These are phyloP conservation scores for Zychaea mexicana DNA, from an alignment of 371 early-diverging fungal species.

Conservation along the genomic window DNA sequence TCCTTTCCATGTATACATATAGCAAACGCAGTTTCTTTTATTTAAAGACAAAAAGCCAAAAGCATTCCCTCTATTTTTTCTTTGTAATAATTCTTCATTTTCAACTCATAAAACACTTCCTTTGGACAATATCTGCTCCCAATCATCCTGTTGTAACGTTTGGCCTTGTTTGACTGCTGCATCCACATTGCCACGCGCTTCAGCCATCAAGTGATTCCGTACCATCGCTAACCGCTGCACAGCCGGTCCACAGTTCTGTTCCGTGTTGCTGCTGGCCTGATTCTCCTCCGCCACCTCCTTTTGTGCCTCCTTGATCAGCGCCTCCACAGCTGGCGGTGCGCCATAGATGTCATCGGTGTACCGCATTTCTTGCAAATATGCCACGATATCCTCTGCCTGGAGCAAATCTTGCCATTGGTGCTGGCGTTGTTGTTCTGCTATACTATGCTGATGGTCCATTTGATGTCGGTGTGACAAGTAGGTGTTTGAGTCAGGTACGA, in stretches of 20 bases:
- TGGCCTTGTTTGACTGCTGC: conserved; percentile 29
- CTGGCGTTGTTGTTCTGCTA: conserved; percentile 26
- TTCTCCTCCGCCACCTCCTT: conserved; percentile 23
- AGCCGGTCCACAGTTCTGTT: conserved; percentile 8
- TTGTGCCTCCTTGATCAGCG: conserved; percentile 34
- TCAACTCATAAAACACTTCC: conserved; percentile 1
- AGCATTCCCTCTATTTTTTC: conserved; percentile 1
- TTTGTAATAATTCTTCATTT: background rate
- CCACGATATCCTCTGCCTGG: conserved; percentile 38
- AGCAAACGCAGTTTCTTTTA: background rate
- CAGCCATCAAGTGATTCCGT: conserved; percentile 36
- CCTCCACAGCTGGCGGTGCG: conserved; percentile 27
- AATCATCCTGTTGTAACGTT: conserved; percentile 29
- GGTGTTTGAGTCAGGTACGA: conserved; percentile 23
- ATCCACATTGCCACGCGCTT: conserved; percentile 22
- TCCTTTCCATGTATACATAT: background rate
- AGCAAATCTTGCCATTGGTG: conserved; percentile 19
- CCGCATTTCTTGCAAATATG: conserved; percentile 27
- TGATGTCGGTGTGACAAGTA: conserved; percentile 35
- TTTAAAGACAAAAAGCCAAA: background rate
- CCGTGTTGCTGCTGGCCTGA: background rate
- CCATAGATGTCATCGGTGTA: conserved; percentile 48
- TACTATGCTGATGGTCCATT: conserved; percentile 32
- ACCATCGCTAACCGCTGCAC: conserved; percentile 40
- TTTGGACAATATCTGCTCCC: conserved; percentile 20